Base-by-base conservation (phyloP, 2,329 filamentous ascomycete genomes). In the Exophiala sp. region DNA sequence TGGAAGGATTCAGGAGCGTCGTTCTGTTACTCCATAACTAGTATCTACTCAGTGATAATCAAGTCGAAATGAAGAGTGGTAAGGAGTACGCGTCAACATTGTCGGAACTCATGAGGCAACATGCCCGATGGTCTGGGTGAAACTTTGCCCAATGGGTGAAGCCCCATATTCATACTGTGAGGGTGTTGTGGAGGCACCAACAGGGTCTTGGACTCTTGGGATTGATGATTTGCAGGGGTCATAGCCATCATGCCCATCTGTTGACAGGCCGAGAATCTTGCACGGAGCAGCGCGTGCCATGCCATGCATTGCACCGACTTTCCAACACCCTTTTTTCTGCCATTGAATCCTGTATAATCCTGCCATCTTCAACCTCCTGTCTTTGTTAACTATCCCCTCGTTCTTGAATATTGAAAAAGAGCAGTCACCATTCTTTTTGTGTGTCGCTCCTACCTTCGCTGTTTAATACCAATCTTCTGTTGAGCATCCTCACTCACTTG, bases 401-500 rank as follows among this genome's bases (percentile, higher is more conserved):
- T 62, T 55, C 59, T 54, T 54, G 55, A 50, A 59, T 46, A 56
- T 43, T 52, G 42, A 47, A 54, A 47, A 42, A 42, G 52, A 58
- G 55, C 60, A 52, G 47, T 61, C 58, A 58, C 55, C 60, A 58
- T 54, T 18, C 16, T 52, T 52, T 61, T 63, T 59, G 57, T 60
- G 61, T 64, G 59, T 58, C 59, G 55, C 52, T 63, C 59, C 57
- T 66, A 62, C 56, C 59, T 64, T 57, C 55, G 57, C 11, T 54
- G 48, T 58, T 52, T 60, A 62, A 63, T 63, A 59, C 59, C 43
- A 34, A 49, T 42, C 44, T 58, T 57, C 42, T 57, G 40, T 50
- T 55, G 51, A 35, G 54, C 43, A 54, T 47, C 54, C 52, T 55
- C 54, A 60, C 41, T 60, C 57, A 41, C 54, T 60, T 53, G 54